A percentile compares a stretch with the other conserved stretches of the same genome.
These are phyloP conservation scores for Phytophthora cajani DNA, from an alignment of 352 stramenopile genomes.

Conservation along the genomic window DNA sequence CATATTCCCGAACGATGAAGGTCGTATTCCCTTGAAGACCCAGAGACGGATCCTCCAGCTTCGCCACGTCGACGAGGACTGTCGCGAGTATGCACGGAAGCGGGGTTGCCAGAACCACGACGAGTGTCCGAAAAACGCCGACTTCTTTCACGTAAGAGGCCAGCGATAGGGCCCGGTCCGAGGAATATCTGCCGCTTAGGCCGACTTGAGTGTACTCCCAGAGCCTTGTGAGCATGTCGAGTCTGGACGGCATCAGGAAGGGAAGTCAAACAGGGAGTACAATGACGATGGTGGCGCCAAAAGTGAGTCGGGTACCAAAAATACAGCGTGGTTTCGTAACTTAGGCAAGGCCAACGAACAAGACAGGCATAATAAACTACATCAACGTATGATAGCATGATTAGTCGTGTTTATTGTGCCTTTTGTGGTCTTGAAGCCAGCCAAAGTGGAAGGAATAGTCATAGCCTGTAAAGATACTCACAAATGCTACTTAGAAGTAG, in stretches of 20 bases:
- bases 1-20: background rate
- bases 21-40: background rate
- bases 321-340: background rate
- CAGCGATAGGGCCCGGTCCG: background rate
- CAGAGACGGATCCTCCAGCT: background rate
- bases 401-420: background rate
- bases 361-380: no score
- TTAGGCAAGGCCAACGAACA: no score
- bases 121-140: background rate
- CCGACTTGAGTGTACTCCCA: slow-evolving; percentile 1
- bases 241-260: background rate
- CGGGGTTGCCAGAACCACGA: background rate
- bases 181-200: background rate
- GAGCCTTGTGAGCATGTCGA: background rate
- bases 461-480: background rate
- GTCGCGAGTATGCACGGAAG: background rate
- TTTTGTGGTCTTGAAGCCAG: background rate
- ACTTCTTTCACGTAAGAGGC: background rate
- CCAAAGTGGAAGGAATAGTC: background rate
- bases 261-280: no score
- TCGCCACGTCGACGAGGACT: background rate
- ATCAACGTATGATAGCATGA: no score
- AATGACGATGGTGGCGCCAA: no score
- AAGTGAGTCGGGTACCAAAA: background rate
- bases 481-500: no score